Base-by-base conservation (phyloP, 345 rosid species). In the Ceriops decandra region DNA sequence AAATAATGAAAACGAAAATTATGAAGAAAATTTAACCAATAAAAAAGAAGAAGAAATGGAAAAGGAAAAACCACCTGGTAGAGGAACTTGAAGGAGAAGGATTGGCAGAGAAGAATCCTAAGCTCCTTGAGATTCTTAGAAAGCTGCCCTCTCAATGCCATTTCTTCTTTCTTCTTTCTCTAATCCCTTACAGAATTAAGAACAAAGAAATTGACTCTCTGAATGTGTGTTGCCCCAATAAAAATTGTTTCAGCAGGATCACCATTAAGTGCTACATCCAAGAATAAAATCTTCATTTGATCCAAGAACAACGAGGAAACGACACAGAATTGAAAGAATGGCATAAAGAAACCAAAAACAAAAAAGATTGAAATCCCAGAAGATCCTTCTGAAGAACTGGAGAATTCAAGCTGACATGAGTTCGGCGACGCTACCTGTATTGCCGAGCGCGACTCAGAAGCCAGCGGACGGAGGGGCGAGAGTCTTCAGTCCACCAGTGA, bases 241-340 rank as follows among this genome's bases (percentile, higher is more conserved):
- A 82, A 80, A 75, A 95, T 78, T 64, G 87, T 88, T 73, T 88
- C 86, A 64, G 70, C 78, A n/a, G 86, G 85, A 83, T 74, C 93
- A 62, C 87, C 88, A 67, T 83, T 90, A 68, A 88, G 72, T 0
- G 96, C 90, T 63, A 92, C 76, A 76, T 95, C 98, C 17, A 92
- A 76, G 76, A 84, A 92, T 24, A 36, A 36, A 36, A 36, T 9
- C 42, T 36, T 36, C 42, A 7, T 36, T 36, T 38, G 15, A 38
- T 38, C 46, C 46, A 10, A 38, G 15, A 10, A 38, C 2, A 36
- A 36, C 10, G 46, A 38, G 15, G 15, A 9, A 38, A 38, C 46
- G 15, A 38, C 15, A 0, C 46, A 11, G 46, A 38, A 9, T 11
- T 10, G 46, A 38, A 1, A 38, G 46, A 38, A 11, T 35, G 16